Conservation (phyloP, 208 protist species). For the Trypanosoma platydactyli region DNA sequence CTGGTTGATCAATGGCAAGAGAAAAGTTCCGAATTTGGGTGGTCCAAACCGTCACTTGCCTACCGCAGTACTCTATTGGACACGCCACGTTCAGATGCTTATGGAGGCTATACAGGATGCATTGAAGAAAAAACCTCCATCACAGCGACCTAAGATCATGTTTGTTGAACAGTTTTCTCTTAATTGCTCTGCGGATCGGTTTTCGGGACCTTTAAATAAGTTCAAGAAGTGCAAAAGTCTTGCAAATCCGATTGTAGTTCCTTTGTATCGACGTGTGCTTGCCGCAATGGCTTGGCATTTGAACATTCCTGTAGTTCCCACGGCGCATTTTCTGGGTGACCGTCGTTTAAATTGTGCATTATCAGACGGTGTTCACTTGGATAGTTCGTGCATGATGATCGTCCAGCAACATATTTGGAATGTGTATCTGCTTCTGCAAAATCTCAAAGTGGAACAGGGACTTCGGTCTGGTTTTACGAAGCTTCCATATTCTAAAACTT, state of each 20-base stretch:
- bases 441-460: neutral
- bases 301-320: slow-evolving; percentile 15
- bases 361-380: slow-evolving; percentile 13
- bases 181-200: slow-evolving; percentile 7
- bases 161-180: slow-evolving; percentile 11
- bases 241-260: slow-evolving; percentile 2
- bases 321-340: neutral
- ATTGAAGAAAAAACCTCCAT: neutral
- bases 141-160: neutral
- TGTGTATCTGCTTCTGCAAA: neutral
- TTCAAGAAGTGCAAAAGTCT: slow-evolving; percentile 4
- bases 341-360: neutral
- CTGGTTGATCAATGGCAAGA: neutral
- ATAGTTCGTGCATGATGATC: neutral
- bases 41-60: neutral
- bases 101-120: slow-evolving; percentile 1
- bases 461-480: neutral
- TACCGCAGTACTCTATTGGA: slow-evolving; percentile 7
- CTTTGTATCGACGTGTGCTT: slow-evolving; percentile 17
- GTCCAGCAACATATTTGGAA: slow-evolving; percentile 15
- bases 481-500: neutral
- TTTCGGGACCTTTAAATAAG: neutral
- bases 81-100: neutral
- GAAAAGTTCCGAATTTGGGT: neutral
- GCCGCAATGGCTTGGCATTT: slow-evolving; percentile 8